Evolutionary conservation across 2,329 filamentous ascomycete species (phyloP).

Genomic region (Apiospora sp.): DNA sequence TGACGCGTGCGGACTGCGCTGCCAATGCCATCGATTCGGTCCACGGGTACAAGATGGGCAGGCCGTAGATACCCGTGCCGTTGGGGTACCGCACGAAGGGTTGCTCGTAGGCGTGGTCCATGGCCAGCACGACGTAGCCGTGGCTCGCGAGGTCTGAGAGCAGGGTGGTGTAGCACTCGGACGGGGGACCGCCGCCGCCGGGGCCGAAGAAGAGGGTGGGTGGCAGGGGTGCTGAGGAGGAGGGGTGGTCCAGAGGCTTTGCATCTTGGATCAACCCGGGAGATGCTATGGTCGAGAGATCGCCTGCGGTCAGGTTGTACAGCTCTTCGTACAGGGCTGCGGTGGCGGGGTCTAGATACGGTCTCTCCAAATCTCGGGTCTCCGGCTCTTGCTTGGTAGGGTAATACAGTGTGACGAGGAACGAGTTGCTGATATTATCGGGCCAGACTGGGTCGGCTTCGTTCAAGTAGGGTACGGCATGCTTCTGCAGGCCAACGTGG

Average conservation of each 20-base stretch:
- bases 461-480: constrained; percentile 33
- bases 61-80: constrained; percentile 36
- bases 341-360: constrained; percentile 34
- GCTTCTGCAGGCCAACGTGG: constrained; percentile 34
- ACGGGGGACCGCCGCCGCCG: constrained; percentile 29
- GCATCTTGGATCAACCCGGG: not conserved
- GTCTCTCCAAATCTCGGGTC: constrained; percentile 8
- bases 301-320: constrained; percentile 32
- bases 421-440: constrained; percentile 37
- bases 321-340: constrained; percentile 31
- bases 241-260: not conserved
- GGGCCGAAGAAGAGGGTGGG: constrained; percentile 34
- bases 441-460: constrained; percentile 34
- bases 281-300: constrained; percentile 21
- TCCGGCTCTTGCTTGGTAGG: constrained; percentile 30
- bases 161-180: constrained; percentile 34
- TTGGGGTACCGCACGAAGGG: constrained; percentile 40
- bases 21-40: constrained; percentile 18
- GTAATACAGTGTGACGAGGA: constrained; percentile 37
- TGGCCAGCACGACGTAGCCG: constrained; percentile 38
- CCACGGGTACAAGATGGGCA: constrained; percentile 27
- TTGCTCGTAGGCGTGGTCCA: constrained; percentile 41
- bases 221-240: not conserved
- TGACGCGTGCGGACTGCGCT: constrained; percentile 33
- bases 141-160: constrained; percentile 34